Evolutionary conservation across 495 filamentous ascomycete genomes (phyloP).

Genomic region (Aspergillus nanangensis): DNA sequence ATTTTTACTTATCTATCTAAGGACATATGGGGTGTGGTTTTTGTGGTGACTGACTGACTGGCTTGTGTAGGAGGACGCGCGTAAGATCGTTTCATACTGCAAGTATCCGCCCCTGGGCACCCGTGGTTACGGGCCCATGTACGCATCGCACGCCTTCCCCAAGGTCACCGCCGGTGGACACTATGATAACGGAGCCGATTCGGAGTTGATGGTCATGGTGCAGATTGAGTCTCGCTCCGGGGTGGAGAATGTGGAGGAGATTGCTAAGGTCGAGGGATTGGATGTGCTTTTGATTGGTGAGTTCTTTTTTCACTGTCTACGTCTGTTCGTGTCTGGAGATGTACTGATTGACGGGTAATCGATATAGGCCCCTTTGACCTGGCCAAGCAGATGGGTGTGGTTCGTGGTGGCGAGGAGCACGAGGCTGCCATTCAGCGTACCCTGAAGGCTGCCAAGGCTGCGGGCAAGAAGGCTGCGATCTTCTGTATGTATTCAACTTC

Average conservation of each 20-base stretch:
- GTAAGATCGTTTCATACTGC: constrained; percentile 52
- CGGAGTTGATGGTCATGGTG: constrained; percentile 32
- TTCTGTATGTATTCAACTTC: constrained; percentile 48
- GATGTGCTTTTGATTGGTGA: constrained; percentile 40
- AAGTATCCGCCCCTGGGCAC: constrained; percentile 64
- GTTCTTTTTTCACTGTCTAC: not conserved
- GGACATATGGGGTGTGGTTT: too few species aligned
- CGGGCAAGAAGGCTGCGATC: constrained; percentile 74
- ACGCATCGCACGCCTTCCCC: constrained; percentile 40
- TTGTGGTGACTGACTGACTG: too few species aligned
- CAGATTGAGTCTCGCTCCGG: constrained; percentile 47
- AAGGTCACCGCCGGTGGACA: constrained; percentile 28
- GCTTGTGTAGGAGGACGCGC: constrained; percentile 54
- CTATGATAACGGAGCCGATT: constrained; percentile 33
- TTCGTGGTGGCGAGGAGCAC: constrained; percentile 35
- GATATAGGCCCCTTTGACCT: constrained; percentile 53
- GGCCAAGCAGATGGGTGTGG: constrained; percentile 33
- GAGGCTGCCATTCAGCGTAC: constrained; percentile 63
- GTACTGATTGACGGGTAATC: too few species aligned
- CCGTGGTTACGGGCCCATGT: constrained; percentile 65
- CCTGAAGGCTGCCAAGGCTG: constrained; percentile 53
- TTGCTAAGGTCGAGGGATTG: constrained; percentile 40
- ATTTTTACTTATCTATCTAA: too few species aligned
- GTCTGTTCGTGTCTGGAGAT: not conserved
- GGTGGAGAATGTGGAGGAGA: constrained; percentile 46